These are phyloP conservation scores for Gymnopilus dilepis DNA, from an alignment of 768 basidiomycete species.

Conservation along the genomic window DNA sequence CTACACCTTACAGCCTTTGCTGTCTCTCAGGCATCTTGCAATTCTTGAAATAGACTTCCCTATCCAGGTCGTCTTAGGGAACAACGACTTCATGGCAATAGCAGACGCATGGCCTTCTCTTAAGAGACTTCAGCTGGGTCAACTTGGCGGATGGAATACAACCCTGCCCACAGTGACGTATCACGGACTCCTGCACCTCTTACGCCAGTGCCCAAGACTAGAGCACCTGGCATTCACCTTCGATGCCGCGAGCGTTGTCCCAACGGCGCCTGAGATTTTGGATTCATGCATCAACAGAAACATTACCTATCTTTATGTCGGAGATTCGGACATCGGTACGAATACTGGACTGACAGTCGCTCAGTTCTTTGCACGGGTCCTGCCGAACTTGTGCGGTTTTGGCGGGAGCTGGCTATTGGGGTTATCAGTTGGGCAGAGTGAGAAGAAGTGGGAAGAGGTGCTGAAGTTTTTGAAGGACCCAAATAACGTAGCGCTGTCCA, in stretches of 20 bases:
- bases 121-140: constrained; percentile 15
- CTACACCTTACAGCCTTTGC: constrained; percentile 5
- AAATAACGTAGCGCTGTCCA: too few relatives aligned
- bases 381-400: constrained; percentile 11
- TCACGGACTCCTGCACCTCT: constrained; percentile 11
- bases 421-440: too few relatives aligned
- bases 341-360: neutral
- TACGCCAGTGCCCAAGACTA: constrained; percentile 12
- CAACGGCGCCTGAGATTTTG: neutral
- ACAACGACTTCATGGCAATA: constrained; percentile 15
- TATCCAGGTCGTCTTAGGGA: constrained; percentile 12
- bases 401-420: constrained; percentile 15
- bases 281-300: constrained; percentile 6
- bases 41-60: constrained; percentile 16
- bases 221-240: constrained; percentile 11
- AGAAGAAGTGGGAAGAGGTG: neutral
- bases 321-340: neutral
- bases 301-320: constrained; percentile 17
- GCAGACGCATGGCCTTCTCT: constrained; percentile 21
- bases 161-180: constrained; percentile 13
- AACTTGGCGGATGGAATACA: constrained; percentile 8
- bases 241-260: constrained; percentile 9
- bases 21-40: constrained; percentile 12
- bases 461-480: neutral
- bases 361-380: neutral